Evolutionary conservation across 2,329 filamentous ascomycete species (phyloP).

Genomic region (Xylariaceae sp.): DNA sequence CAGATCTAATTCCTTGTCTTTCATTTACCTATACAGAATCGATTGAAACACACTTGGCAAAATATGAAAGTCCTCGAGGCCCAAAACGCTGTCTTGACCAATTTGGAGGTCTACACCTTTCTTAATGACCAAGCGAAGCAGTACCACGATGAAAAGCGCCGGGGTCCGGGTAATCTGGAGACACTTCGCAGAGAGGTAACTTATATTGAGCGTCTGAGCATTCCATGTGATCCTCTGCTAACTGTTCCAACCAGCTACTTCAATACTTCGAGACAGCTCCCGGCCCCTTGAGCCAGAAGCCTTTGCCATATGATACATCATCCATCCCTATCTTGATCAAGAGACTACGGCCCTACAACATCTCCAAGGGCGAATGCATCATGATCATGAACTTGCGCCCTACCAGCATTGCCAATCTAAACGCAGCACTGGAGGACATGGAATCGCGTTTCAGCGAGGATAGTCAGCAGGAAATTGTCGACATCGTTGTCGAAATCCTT

Average conservation of each 20-base stretch:
- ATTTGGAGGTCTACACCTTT: constrained; percentile 69
- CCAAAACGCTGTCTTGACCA: constrained; percentile 65
- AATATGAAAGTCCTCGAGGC: constrained; percentile 69
- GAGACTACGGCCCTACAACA: constrained; percentile 50
- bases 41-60: no score
- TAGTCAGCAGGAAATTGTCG: constrained; percentile 55
- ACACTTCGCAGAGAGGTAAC: constrained; percentile 62
- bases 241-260: constrained; percentile 42
- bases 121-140: constrained; percentile 51
- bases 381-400: constrained; percentile 67
- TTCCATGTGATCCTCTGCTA: not conserved
- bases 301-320: constrained; percentile 47
- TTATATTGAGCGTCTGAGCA: not conserved
- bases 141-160: constrained; percentile 47
- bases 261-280: constrained; percentile 54
- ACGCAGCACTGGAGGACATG: constrained; percentile 63
- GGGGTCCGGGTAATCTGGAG: constrained; percentile 54
- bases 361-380: constrained; percentile 64
- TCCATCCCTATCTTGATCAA: constrained; percentile 51
- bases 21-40: no score
- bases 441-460: constrained; percentile 54
- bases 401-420: constrained; percentile 51
- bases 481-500: constrained; percentile 52
- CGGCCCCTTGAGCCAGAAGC: constrained; percentile 52
- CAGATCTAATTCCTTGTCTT: no score